Evolutionary conservation across 2,329 filamentous ascomycete species (phyloP).

Genomic region (Raffaelea albimanens): DNA sequence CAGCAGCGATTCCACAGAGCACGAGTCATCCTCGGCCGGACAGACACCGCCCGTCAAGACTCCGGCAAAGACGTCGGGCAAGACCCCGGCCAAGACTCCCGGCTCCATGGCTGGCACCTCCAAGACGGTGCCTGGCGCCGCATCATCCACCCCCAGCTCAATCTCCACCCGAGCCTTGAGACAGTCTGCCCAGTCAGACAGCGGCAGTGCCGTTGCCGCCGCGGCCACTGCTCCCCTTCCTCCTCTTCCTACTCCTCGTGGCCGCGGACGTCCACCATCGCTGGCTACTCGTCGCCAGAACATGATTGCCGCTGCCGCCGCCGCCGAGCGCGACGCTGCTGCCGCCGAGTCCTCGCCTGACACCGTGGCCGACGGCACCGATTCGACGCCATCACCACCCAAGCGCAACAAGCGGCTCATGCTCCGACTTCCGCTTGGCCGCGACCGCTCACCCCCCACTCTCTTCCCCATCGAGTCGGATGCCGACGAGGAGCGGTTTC

Average conservation of each 20-base stretch:
- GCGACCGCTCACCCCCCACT: slow-evolving; percentile 7
- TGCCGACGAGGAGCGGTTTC: slow-evolving; percentile 8
- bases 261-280: background rate
- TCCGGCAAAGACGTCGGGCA: background rate
- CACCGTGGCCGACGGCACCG: background rate
- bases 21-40: slow-evolving; percentile 15
- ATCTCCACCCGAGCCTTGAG: background rate
- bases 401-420: slow-evolving; percentile 5
- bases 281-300: background rate
- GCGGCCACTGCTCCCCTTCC: background rate
- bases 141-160: background rate
- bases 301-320: background rate
- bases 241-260: background rate
- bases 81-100: background rate
- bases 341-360: slow-evolving; percentile 2
- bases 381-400: background rate
- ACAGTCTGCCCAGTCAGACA: too few species aligned
- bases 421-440: slow-evolving; percentile 7
- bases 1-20: slow-evolving; percentile 22
- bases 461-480: slow-evolving; percentile 6
- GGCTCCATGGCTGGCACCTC: background rate
- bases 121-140: background rate
- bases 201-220: too few species aligned
- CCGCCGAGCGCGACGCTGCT: background rate
- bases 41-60: slow-evolving; percentile 3